Conservation (phyloP, 225 moss, liverwort and hornwort species). For the Polytrichum commune region DNA sequence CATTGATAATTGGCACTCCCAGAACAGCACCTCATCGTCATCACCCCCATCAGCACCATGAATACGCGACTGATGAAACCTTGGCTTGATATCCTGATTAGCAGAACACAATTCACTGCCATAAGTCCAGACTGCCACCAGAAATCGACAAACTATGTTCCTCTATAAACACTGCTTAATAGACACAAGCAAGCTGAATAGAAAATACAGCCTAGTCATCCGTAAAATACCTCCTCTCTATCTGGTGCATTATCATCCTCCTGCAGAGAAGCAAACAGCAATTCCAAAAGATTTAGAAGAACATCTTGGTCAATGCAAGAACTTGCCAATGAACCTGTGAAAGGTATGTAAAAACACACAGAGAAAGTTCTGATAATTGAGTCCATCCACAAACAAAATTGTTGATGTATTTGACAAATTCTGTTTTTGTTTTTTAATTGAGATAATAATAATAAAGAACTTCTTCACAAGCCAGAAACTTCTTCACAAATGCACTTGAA, state of each 20-base stretch:
- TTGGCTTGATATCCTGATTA: conserved; percentile 87
- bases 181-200: too few species aligned
- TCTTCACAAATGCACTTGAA: conserved; percentile 1
- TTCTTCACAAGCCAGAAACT: conserved; percentile 3
- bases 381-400: too few species aligned
- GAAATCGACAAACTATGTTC: conserved; percentile 4
- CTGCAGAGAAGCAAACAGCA: conserved; percentile 32
- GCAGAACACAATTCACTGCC: not conserved
- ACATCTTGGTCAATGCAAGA: too few species aligned
- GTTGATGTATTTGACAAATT: too few species aligned
- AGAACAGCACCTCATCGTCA: conserved; percentile 72
- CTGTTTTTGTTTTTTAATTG: too few species aligned
- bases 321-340: too few species aligned
- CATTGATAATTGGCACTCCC: conserved; percentile 15
- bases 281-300: too few species aligned
- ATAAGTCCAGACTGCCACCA: conserved; percentile 6
- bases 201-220: too few species aligned
- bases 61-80: conserved; percentile 89
- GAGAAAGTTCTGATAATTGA: too few species aligned
- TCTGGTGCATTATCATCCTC: conserved; percentile 99
- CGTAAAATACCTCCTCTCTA: conserved; percentile 75
- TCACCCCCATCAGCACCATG: conserved; percentile 81
- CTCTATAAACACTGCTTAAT: too few species aligned
- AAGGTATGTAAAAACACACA: too few species aligned
- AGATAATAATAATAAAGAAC: conserved; percentile 7